Percentiles rank a stretch among this genome's conserved stretches.
These are phyloP conservation scores for Phytophthora pisi DNA, from an alignment of 352 stramenopile genomes.

Conservation along the genomic window DNA sequence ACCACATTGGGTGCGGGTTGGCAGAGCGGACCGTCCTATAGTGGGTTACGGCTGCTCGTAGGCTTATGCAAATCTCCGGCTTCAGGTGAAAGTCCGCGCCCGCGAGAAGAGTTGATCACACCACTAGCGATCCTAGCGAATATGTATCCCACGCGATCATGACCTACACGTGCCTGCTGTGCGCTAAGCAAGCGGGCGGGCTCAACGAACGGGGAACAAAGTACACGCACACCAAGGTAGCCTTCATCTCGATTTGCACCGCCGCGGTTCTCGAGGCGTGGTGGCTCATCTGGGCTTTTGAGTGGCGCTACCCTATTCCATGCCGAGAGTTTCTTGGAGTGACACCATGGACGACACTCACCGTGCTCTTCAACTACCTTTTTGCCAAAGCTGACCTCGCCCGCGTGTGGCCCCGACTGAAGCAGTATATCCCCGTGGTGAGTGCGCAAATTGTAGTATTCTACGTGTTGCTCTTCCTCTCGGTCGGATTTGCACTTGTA, in stretches of 20 bases:
- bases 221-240: constrained; percentile 18
- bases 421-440: constrained; percentile 21
- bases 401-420: neutral
- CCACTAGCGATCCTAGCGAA: too few species aligned
- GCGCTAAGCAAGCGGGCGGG: constrained; percentile 6
- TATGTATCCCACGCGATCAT: neutral
- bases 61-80: too few species aligned
- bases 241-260: neutral
- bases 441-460: constrained; percentile 18
- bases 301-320: too few species aligned
- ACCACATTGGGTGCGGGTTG: too few species aligned
- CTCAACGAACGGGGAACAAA: constrained; percentile 2
- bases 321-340: neutral
- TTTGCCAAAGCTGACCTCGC: constrained; percentile 10
- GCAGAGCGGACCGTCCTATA: too few species aligned
- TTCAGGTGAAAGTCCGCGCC: too few species aligned
- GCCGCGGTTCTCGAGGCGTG: too few species aligned
- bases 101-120: too few species aligned
- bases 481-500: constrained; percentile 10
- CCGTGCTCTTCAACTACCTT: constrained; percentile 8
- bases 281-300: too few species aligned
- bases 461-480: constrained; percentile 25
- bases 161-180: constrained; percentile 3
- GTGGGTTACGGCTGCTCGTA: too few species aligned
- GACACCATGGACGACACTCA: constrained; percentile 5